Evolutionary conservation across 768 basidiomycete genomes (phyloP), one percentile per base, ranked within the genome.

Genomic region (Mycena kentingensis): DNA sequence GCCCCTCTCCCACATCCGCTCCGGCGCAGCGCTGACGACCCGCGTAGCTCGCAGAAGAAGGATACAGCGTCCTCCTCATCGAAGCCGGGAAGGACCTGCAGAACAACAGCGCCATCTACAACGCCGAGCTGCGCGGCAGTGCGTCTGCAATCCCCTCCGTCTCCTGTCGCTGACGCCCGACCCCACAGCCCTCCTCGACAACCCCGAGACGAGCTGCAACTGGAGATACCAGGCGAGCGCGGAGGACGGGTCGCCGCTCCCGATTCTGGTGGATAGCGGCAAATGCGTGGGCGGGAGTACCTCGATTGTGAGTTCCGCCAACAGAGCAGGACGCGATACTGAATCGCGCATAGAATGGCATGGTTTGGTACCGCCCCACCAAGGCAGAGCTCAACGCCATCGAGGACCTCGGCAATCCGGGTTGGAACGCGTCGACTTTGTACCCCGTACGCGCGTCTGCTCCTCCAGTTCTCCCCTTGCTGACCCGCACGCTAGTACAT

Each of bases 281-380:
- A 57, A 53, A 13, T 57, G 56, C 7, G 15, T 57, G 5, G 56
- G 52, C 2, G 55, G 55, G 16, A 28, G 51, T 24, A 28, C 51
- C 27, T 57, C 55, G 15, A 57, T 57, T 39, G 55, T 57, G 12
- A 48, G 51, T 38, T 45, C 5, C 28, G 8, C 7, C 27, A 26
- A 28, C 41, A 25, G 4, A 2, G 34, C 11, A 15, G 18, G 16
- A 16, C 24, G 45, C 1, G 18, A 3, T 38, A 15, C 6, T 10
- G n/a, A 42, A 13, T 3, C 42, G 26, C 19, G 11, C 29, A 21
- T 21, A 57, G 55, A 57, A 57, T 18, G 55, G 55, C 31, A 53
- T 57, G 55, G 47, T 57, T 8, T 57, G 55, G 55, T 57, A 57
- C 35, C 51, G 55, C 7, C 54, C 54, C 24, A 38, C 49, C 15